Evolutionary conservation across 106 monocot genomes (phyloP), one percentile per base, ranked within the genome.

Genomic region (Gastrodia elata): DNA sequence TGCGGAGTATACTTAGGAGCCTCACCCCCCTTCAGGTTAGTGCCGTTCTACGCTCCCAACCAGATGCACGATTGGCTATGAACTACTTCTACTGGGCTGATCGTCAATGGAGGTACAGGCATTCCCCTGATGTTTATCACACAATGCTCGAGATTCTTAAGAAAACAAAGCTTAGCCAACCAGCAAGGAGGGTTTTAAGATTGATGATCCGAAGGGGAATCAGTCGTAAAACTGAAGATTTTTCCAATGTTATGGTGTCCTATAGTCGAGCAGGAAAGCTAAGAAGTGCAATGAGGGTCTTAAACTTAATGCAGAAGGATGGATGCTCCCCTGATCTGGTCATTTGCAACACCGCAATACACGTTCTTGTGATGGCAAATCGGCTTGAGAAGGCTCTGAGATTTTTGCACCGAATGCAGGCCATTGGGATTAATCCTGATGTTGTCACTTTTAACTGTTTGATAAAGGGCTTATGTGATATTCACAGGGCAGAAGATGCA

Each of bases 251-350:
- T 68, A 97, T 97, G 92, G 71, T 90, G 0, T 86, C 92, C 2
- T 97, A 93, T 43, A 93, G 96, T 48, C 83, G 92, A 5, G 92
- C 96, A 0, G 80, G 88, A 8, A 90, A 88, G 84, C 79, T 97
- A 18, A 79, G 90, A 74, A 83, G 80, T 33, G 86, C 96, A 36
- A 92, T 97, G 96, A 77, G 92, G 70, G 96, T 97, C 6, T 70
- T 97, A 68, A 84, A 86, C 52, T 76, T 97, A 79, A 97, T 97
- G 97, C 97, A 93, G 80, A 97, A 85, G 72, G 92, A 92, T 59
- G 92, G 92, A 6, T 79, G 82, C 39, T 83, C 76, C 11, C 90
- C 90, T 0, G 77, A 97, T 68, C 35, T 93, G 56, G 64, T 72
- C 0, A 56, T 97, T 8, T 97, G 90, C 67, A 97, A 97, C 68